Base-by-base conservation (phyloP, 495 filamentous ascomycete species). In the Penicillium bialowiezense region DNA sequence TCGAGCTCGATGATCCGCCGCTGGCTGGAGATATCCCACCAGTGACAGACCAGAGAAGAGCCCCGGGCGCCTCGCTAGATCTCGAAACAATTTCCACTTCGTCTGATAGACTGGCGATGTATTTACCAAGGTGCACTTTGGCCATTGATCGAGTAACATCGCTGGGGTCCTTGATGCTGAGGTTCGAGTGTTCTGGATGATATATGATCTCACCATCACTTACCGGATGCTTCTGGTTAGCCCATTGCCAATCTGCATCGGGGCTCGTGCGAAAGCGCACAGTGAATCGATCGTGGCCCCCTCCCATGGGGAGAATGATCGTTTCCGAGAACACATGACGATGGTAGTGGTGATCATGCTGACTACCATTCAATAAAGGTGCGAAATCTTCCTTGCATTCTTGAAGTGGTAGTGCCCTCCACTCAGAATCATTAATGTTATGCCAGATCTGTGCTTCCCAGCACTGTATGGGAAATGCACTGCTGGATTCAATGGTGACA, bases 391-490 rank as follows among this genome's bases (percentile, higher is more conserved):
- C 24, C 12, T 53, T 28, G 5, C 51, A 53, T 47, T 62, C 58
- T 34, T 59, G 50, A 38, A 72, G 66, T 18, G 58, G 60, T 34
- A 75, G 58, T n/a, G 65, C 58, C 34, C 46, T 57, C 69, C 62
- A 77, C 36, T 75, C 62, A 19, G 37, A 54, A 53, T 39, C 56
- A 36, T 59, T 59, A 40, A 80, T 76, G 20, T 87, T 86, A 57
- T 91, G 81, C 90, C 90, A 95, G 1, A 95, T 69, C 26, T 84
- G 76, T 5, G 87, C 77, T 59, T 93, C 78, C 86, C 87, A 95
- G 32, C 67, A 49, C 52, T 85, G 76, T 6, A 78, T 59, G 1
- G 73, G 72, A 26, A 80, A 74, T 41, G 67, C 70, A 28, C 60
- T 73, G 36, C 78, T 82, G 18, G 82, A 79, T 50, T 90, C 87